Conservation (phyloP, 805 yeast genomes). For the Myxozyma mucilagina region DNA sequence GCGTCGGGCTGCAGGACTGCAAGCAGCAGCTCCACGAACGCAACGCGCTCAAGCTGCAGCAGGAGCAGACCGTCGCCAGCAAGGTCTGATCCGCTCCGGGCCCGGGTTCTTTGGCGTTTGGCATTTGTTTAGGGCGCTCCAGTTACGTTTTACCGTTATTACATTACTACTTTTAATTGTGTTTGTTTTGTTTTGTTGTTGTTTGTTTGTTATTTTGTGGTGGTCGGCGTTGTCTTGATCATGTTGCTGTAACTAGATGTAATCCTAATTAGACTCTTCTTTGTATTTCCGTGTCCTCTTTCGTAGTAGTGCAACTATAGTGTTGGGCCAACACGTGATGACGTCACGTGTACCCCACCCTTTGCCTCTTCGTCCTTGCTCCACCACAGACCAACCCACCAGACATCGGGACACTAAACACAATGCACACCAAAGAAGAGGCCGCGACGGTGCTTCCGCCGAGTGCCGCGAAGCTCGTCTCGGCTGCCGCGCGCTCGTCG, state of each 20-base stretch:
- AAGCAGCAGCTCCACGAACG: constrained; percentile 81
- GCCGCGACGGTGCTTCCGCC: constrained; percentile 32
- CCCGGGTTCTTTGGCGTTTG: background rate
- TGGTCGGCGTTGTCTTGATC: no score
- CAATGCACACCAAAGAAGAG: background rate
- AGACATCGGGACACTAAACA: no score
- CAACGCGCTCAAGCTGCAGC: constrained; percentile 78
- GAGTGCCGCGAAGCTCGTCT: constrained; percentile 35
- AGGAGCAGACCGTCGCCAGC: constrained; percentile 78
- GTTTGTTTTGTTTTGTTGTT: background rate
- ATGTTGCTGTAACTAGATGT: background rate
- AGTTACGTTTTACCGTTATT: background rate
- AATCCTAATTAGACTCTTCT: background rate
- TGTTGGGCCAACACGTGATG: no score
- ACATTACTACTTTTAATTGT: background rate
- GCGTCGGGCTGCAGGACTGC: constrained; percentile 75
- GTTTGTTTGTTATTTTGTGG: constrained; percentile 5
- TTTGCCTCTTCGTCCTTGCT: background rate
- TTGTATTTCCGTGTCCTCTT: background rate
- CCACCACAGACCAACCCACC: no score
- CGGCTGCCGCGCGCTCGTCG: constrained; percentile 35
- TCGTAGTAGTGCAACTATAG: background rate
- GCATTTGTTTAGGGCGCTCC: background rate
- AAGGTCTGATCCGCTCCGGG: constrained; percentile 50
- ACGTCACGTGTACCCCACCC: background rate